Evolutionary conservation across 371 early-diverging fungal species (phyloP), one percentile per base, ranked within the genome.

Genomic region (Actinomortierella ambigua): DNA sequence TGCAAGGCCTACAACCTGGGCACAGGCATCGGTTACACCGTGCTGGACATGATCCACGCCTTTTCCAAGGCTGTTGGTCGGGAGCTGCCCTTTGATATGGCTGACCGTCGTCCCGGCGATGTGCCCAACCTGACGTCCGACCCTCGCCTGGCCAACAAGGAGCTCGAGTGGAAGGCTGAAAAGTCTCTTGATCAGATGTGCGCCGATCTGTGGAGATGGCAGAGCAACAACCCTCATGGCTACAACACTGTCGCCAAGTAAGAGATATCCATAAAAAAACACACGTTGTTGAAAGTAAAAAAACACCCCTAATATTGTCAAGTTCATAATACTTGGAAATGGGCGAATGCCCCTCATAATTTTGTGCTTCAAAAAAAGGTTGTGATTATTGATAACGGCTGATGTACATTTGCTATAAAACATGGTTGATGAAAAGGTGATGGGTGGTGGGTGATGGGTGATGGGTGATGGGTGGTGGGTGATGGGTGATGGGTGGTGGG

Each of bases 1-100:
- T 90, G 89, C 67, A 82, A 82, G 61, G 84, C 89, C 1, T 95
- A 88, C 70, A 96, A 96, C 68, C 77, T 96, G 34, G 96, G 96
- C 24, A 90, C 92, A 5, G 96, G 96, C 48, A 68, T 77, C 9
- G 95, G 95, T n/a, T 87, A 82, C 77, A 84, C 95, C 14, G 96
- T 96, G 64, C 73, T 93, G 63, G 90, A 95, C 66, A 91, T 96
- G 77, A 81, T 96, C 54, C 79, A 82, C 39, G 87, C 88, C 65
- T 90, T 96, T 85, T 87, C 86, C 63, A 77, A 76, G 43, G 92
- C 87, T 18, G 85, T 86, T 11, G 85, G 88, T 40, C 75, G 75
- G 22, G 78, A 81, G 26, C 85, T 93, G 13, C 88, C 90, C 23
- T 87, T 82, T 63, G 81, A 81, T 51, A 73, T 89, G 29, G 81